These are phyloP conservation scores for Chlorella sp. DNA, from an alignment of 139 green algal genomes.

Conservation along the genomic window DNA sequence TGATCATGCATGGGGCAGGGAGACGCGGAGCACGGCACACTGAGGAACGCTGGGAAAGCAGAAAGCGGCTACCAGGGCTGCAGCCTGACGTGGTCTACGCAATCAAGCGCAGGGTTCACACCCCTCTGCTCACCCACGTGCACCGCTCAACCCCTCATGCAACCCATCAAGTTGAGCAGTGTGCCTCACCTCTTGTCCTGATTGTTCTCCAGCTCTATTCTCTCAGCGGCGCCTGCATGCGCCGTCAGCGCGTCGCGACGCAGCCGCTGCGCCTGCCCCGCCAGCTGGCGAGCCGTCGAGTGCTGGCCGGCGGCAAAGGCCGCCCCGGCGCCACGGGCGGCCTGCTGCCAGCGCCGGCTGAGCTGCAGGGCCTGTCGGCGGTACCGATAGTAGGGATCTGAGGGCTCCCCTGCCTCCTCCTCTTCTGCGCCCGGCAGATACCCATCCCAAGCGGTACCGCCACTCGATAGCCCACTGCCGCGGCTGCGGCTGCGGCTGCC, in stretches of 20 bases:
- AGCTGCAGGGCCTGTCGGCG: slow-evolving; percentile 7
- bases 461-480: neutral
- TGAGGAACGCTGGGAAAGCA: too few species aligned
- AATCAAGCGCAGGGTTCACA: too few species aligned
- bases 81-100: too few species aligned
- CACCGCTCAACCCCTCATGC: neutral
- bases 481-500: neutral
- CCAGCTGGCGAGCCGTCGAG: slow-evolving; percentile 11
- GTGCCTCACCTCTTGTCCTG: slow-evolving; percentile 3
- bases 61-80: too few species aligned
- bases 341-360: neutral
- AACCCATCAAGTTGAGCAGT: neutral
- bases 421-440: neutral
- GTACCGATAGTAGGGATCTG: slow-evolving; percentile 13
- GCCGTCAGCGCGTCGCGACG: slow-evolving; percentile 25
- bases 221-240: slow-evolving; percentile 36
- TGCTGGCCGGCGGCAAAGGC: slow-evolving; percentile 21
- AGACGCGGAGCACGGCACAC: too few species aligned
- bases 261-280: slow-evolving; percentile 32
- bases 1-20: too few species aligned
- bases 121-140: neutral
- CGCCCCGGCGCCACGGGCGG: neutral
- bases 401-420: neutral
- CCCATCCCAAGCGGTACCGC: neutral
- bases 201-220: slow-evolving; percentile 49